Evolutionary conservation across 139 green algal species (phyloP).

Genomic region (Pleodorina starrii): DNA sequence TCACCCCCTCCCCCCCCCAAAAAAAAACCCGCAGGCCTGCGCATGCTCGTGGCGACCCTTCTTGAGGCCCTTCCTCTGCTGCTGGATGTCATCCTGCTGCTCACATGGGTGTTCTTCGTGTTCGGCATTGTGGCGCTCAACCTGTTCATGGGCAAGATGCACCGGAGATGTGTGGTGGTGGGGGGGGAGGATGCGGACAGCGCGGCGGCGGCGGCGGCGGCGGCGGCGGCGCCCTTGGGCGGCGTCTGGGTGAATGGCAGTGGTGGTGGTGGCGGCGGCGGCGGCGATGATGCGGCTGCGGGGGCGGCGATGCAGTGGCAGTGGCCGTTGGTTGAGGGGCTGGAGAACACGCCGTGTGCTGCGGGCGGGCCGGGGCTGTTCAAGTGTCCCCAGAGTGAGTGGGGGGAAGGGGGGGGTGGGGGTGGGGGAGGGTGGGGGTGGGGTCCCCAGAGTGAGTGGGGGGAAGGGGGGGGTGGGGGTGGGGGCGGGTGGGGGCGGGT

Average conservation of each 20-base stretch:
- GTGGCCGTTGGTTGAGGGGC: constrained; percentile 7
- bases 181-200: neutral
- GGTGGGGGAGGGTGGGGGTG: neutral
- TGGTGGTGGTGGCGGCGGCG: neutral
- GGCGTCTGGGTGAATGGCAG: no score
- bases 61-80: constrained; percentile 67
- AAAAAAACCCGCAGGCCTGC: no score
- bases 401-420: neutral
- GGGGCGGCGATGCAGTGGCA: no score
- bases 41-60: constrained; percentile 65
- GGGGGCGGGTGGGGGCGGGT: no score
- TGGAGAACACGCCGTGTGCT: constrained; percentile 43
- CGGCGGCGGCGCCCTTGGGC: no score
- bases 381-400: constrained; percentile 30
- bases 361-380: neutral
- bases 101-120: constrained; percentile 68
- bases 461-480: no score
- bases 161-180: constrained; percentile 48
- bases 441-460: no score
- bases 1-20: no score
- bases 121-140: constrained; percentile 71
- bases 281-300: neutral
- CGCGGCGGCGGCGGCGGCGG: no score
- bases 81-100: constrained; percentile 66
- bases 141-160: constrained; percentile 61